Percentiles rank a stretch among this genome's conserved stretches.
Evolutionary conservation across 2,329 filamentous ascomycete genomes (phyloP).

Genomic region (Raffaelea deltoideospora): DNA sequence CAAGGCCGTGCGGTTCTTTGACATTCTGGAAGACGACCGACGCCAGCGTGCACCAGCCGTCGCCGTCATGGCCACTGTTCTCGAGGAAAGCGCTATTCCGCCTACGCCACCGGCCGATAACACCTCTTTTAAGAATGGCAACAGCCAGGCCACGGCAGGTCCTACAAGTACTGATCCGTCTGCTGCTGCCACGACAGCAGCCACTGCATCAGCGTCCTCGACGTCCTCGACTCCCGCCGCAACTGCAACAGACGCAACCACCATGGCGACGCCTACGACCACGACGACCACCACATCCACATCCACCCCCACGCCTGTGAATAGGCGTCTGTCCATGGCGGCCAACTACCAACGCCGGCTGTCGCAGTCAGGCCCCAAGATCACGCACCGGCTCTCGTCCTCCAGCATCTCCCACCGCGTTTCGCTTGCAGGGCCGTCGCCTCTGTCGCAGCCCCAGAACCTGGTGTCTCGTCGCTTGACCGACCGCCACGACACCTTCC

Average conservation of each 20-base stretch:
- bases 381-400: conserved; percentile 34
- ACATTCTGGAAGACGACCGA: conserved; percentile 59
- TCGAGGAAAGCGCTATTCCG: conserved; percentile 42
- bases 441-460: conserved; percentile 47
- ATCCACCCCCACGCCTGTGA: conserved; percentile 13
- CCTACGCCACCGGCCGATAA: conserved; percentile 49
- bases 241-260: no score
- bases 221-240: background rate
- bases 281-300: background rate
- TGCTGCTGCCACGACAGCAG: background rate
- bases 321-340: conserved; percentile 26
- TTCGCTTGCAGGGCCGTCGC: conserved; percentile 56
- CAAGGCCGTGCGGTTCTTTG: conserved; percentile 76
- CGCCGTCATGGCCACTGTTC: conserved; percentile 43
- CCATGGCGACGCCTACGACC: background rate
- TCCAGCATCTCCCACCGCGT: conserved; percentile 55
- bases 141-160: conserved; percentile 15
- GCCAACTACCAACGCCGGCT: conserved; percentile 14
- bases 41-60: conserved; percentile 34
- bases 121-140: conserved; percentile 34
- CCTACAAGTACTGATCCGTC: background rate
- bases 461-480: conserved; percentile 74
- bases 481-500: conserved; percentile 69
- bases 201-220: background rate
- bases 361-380: conserved; percentile 22